These are phyloP conservation scores for Daedaleopsis sinensis DNA, from an alignment of 768 basidiomycete species.

Conservation along the genomic window DNA sequence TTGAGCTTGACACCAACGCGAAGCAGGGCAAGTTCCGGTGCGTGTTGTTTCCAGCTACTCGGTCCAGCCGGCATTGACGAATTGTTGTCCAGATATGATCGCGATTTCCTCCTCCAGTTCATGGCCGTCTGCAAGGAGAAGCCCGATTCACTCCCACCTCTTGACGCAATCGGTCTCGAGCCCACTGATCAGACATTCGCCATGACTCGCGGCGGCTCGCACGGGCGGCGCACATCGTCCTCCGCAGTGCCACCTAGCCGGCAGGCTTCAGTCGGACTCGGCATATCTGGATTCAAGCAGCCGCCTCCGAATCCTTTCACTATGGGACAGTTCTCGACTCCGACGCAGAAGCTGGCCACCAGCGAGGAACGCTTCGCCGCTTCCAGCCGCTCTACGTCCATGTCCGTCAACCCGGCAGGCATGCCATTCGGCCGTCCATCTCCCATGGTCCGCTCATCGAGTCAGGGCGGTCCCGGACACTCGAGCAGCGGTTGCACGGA, in stretches of 20 bases:
- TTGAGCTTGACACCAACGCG: too few species aligned
- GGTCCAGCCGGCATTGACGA: too few species aligned
- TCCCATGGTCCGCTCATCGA: conserved; percentile 65
- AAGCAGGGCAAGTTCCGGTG: too few species aligned
- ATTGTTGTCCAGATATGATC: too few species aligned
- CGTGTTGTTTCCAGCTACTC: too few species aligned
- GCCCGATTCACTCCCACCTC: too few species aligned
- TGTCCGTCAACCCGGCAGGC: conserved; percentile 49
- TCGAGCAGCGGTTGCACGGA: conserved; percentile 58
- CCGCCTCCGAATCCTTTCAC: conserved; percentile 36
- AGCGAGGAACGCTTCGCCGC: conserved; percentile 71
- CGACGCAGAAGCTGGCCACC: conserved; percentile 58
- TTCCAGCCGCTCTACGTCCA: conserved; percentile 60
- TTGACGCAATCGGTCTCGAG: too few species aligned
- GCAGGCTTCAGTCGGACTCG: conserved; percentile 54
- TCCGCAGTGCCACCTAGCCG: conserved; percentile 28
- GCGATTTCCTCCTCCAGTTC: too few species aligned
- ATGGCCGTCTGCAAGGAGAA: too few species aligned
- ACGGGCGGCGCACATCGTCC: background rate
- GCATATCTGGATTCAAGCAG: conserved; percentile 41
- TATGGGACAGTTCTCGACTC: conserved; percentile 74
- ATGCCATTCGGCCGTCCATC: conserved; percentile 53
- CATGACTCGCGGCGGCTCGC: too few species aligned
- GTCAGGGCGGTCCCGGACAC: conserved; percentile 51
- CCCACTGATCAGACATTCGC: too few species aligned